Evolutionary conservation across 2,329 filamentous ascomycete species (phyloP), one percentile per base, ranked within the genome.

Genomic region (Aspergillus arachidicola): DNA sequence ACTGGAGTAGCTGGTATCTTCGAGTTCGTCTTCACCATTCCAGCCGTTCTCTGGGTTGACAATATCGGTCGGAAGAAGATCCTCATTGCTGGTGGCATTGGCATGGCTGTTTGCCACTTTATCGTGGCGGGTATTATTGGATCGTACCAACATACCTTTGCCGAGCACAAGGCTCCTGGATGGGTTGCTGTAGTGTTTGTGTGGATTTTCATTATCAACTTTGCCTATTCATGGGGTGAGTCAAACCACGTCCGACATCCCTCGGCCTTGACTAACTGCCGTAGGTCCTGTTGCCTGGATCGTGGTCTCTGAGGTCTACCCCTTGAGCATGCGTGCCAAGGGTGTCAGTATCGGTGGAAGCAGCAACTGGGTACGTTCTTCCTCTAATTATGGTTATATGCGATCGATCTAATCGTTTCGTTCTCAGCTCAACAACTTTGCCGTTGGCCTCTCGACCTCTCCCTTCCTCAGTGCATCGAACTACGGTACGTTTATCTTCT

Each of bases 151-250:
- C 72, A 86, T 66, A 76, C 82, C 4, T 93, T 89, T 82, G 73
- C 76, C 0, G 72, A 79, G 0, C 84, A 92, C 64, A 69, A 75
- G 7, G 85, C 84, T 0, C 88, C 89, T 0, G 90, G 90, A 1
- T 93, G 91, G 91, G 90, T 81, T 5, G 85, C 89, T 0, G 89
- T 86, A 6, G 82, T 71, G 0, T 78, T 81, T 61, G 74, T 81
- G 6, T 93, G 90, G 90, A 81, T 93, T 0, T 93, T 91, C 67
- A 87, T 91, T 32, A 81, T 91, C 34, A 86, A 91, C 75, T 93
- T 93, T 71, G 91, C 89, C 34, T 92, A 91, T 73, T 88, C 85
- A 0, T 93, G 90, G 90, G 73, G 76, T 74, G 62, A 46, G 62
- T 66, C 7, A 6, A 19, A n/a, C 38, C 32, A 19, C 9, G 1